These are phyloP conservation scores for Pleurotus pulmonarius DNA, from an alignment of 768 basidiomycete species.

Conservation along the genomic window DNA sequence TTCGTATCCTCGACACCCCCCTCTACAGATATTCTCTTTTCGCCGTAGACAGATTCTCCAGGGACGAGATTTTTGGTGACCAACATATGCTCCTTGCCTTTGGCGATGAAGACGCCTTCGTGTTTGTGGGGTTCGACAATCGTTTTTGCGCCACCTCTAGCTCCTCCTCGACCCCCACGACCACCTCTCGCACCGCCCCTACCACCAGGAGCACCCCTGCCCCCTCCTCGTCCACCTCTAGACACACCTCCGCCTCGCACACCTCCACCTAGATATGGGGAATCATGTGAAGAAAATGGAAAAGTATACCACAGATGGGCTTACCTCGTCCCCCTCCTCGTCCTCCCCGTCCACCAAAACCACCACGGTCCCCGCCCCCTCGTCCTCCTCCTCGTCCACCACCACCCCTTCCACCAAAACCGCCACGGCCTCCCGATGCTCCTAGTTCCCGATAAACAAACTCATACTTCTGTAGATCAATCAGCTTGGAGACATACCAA, in stretches of 20 bases:
- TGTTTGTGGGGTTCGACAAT: slow-evolving; percentile 95
- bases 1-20: slow-evolving; percentile 75
- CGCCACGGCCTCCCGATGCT: slow-evolving; percentile 74
- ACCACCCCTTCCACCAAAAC: slow-evolving; percentile 50
- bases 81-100: slow-evolving; percentile 94
- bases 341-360: slow-evolving; percentile 33
- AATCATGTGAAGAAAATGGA: slow-evolving; percentile 3
- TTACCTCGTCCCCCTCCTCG: slow-evolving; percentile 27
- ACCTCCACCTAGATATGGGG: slow-evolving; percentile 21
- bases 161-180: slow-evolving; percentile 67
- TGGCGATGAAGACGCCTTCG: slow-evolving; percentile 92
- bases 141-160: slow-evolving; percentile 80
- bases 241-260: slow-evolving; percentile 33
- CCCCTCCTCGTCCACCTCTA: slow-evolving; percentile 37
- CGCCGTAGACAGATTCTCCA: slow-evolving; percentile 97
- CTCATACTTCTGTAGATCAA: not conserved
- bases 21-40: slow-evolving; percentile 93
- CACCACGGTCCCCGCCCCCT: slow-evolving; percentile 31
- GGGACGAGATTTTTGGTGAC: slow-evolving; percentile 98
- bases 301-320: slow-evolving; percentile 9
- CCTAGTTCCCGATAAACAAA: slow-evolving; percentile 21
- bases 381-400: slow-evolving; percentile 24
- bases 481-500: not conserved
- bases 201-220: slow-evolving; percentile 41
- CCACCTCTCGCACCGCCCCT: slow-evolving; percentile 48